Base-by-base conservation (phyloP, 768 basidiomycete genomes). In the Rickenella mellea region DNA sequence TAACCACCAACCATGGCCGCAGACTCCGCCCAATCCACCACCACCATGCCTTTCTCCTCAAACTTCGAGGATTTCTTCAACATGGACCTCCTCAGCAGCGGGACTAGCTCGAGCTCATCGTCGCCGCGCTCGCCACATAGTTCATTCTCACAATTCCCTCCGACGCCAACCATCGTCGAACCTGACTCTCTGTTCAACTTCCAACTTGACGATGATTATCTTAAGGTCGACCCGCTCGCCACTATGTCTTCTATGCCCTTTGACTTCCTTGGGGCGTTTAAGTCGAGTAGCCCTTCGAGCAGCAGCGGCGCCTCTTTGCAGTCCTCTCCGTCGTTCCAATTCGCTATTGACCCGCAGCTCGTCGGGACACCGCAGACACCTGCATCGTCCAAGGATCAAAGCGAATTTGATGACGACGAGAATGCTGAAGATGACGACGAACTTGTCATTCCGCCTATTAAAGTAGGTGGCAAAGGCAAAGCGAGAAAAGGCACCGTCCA, bases 261-360 rank as follows among this genome's bases (percentile, higher is more conserved):
- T 55, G 64, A 68, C 55, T 70, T 74, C 48, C 55, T 73, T 40
- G 53, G 62, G 48, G 55, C 63, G 22, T 53, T 62, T 42, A 53
- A 51, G 42, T 40, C 48, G 9, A 55, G 51, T 37, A 53, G 49
- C 14, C 48, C 53, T 1, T 52, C 54, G 19, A 51, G 31, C 14
- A 44, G 55, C 21, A 51, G 56, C 7, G 15, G 24, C 40, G 17
- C 27, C 49, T 1, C 48, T 2, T 22, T n/a, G n/a, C n/a, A n/a
- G n/a, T n/a, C 54, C 44, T 55, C 55, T 4, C 55, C 55, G 53
- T 41, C 65, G 58, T 42, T 55, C 45, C 51, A 62, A 32, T 65
- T 70, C 27, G 62, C 67, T 35, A 88, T 89, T 55, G 82, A 89
- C 57, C 85, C 86, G 0, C 80, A 82, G 57, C 76, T 87, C 41